Percentiles rank a stretch among this genome's conserved stretches.
These are phyloP conservation scores for Caloboletus inedulis DNA, from an alignment of 1,284 basidiomycete species.

Conservation along the genomic window DNA sequence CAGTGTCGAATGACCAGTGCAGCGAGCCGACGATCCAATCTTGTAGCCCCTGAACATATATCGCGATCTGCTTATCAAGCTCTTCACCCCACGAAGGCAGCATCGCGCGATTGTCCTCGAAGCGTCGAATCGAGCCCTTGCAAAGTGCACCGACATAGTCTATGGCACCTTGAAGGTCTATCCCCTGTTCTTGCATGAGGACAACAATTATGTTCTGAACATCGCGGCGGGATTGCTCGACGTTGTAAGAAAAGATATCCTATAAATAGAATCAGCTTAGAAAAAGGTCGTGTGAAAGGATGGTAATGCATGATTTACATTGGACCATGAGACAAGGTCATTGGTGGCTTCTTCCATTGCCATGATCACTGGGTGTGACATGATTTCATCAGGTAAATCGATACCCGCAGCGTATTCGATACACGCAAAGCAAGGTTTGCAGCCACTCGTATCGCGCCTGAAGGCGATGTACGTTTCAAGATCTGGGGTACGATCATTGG, in stretches of 20 bases:
- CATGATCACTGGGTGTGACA: conserved; percentile 49
- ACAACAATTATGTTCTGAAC: conserved; percentile 60
- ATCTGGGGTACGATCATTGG: conserved; percentile 45
- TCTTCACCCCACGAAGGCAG: conserved; percentile 54
- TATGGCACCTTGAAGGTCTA: conserved; percentile 49
- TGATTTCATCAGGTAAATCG: conserved; percentile 54
- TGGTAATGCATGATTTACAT: conserved; percentile 38
- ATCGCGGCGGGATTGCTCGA: conserved; percentile 55
- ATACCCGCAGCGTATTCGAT: conserved; percentile 56
- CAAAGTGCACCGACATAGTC: conserved; percentile 54
- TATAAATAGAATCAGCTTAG: conserved; percentile 23
- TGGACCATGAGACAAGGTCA: conserved; percentile 60
- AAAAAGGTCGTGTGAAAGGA: neutral
- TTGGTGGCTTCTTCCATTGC: conserved; percentile 53
- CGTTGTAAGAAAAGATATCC: conserved; percentile 64
- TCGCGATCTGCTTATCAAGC: conserved; percentile 46
- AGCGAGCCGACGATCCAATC: conserved; percentile 59
- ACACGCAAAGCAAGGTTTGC: conserved; percentile 58
- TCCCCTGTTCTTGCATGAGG: conserved; percentile 50
- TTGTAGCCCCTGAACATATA: conserved; percentile 50
- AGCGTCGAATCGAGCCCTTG: conserved; percentile 44
- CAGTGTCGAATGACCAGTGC: conserved; percentile 58
- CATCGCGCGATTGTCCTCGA: conserved; percentile 40
- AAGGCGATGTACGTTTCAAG: conserved; percentile 58
- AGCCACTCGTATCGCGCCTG: conserved; percentile 54